Evolutionary conservation across 495 filamentous ascomycete genomes (phyloP).

Genomic region (Penicillium canescens): DNA sequence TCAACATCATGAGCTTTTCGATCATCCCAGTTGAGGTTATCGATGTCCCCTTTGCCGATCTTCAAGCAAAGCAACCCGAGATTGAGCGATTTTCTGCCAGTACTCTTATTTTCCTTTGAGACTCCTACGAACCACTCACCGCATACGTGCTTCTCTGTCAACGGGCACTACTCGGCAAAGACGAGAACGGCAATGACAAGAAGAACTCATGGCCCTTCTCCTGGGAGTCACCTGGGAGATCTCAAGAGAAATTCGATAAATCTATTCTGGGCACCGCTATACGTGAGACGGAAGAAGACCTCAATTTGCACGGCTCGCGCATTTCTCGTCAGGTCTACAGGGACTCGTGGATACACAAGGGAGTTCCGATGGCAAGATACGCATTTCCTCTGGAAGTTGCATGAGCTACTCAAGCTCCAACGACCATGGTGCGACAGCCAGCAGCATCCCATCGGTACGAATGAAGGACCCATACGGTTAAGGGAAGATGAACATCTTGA

Average conservation of each 20-base stretch:
- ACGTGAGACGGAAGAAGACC: conserved; percentile 5
- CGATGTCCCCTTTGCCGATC: not conserved
- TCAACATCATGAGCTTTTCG: not conserved
- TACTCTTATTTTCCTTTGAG: not conserved
- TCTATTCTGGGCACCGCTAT: not conserved
- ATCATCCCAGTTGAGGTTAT: not conserved
- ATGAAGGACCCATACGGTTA: not conserved
- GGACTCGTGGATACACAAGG: conserved; percentile 1
- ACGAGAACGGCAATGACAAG: not conserved
- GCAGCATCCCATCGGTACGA: not conserved
- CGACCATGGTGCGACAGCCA: conserved; percentile 1
- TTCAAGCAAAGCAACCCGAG: conserved; percentile 1
- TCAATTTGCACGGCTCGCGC: not conserved
- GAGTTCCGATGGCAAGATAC: not conserved
- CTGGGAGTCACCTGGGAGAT: not conserved
- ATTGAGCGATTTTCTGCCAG: conserved; percentile 4
- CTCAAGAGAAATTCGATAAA: not conserved
- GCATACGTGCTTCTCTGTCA: not conserved
- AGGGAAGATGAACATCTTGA: not conserved
- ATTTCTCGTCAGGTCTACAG: not conserved
- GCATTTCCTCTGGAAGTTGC: not conserved
- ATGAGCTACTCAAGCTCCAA: not conserved
- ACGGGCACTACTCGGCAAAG: not conserved
- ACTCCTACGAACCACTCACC: not conserved
- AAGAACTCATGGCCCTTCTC: not conserved